phyloP scores from a whole-genome alignment of 2,329 filamentous ascomycete species.

The Neobulgaria alba region DNA sequence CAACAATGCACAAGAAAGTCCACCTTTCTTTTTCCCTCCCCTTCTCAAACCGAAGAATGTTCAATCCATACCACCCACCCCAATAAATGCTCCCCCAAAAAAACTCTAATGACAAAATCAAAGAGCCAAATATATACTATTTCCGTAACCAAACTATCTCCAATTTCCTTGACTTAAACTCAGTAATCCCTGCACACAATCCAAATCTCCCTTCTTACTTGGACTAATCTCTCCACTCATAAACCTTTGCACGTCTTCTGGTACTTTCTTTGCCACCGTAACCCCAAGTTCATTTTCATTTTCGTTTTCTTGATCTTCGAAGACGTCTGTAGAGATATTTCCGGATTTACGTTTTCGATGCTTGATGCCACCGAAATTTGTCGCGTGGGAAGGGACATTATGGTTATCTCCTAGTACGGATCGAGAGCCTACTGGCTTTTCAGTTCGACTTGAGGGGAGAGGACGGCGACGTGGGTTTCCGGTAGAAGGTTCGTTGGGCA shows the following conservation, averaged over 20 bases:
- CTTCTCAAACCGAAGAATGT: too few species aligned
- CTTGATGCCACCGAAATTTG: conserved; percentile 15
- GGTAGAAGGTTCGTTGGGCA: conserved; percentile 42
- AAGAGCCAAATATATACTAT: too few species aligned
- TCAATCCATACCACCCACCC: too few species aligned
- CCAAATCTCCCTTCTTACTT: conserved; percentile 71
- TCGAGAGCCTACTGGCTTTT: conserved; percentile 13
- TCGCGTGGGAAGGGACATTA: conserved; percentile 19
- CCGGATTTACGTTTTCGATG: conserved; percentile 18
- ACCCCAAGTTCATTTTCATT: too few species aligned
- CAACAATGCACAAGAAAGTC: too few species aligned
- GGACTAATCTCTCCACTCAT: conserved; percentile 60
- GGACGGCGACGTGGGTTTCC: conserved; percentile 29
- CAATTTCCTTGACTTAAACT: conserved; percentile 90
- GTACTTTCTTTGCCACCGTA: conserved; percentile 28
- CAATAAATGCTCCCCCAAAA: too few species aligned
- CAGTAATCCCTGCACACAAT: conserved; percentile 81
- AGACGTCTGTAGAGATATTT: conserved; percentile 37
- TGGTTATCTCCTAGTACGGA: conserved; percentile 23
- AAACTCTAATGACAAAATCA: too few species aligned
- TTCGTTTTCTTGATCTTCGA: conserved; percentile 38
- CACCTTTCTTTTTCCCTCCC: too few species aligned
- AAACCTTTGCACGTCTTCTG: conserved; percentile 63
- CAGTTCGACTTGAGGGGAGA: conserved; percentile 24
- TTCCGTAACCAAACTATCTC: conserved; percentile 38